Evolutionary conservation across 495 filamentous ascomycete species (phyloP).

Genomic region (Xylaria grammica): DNA sequence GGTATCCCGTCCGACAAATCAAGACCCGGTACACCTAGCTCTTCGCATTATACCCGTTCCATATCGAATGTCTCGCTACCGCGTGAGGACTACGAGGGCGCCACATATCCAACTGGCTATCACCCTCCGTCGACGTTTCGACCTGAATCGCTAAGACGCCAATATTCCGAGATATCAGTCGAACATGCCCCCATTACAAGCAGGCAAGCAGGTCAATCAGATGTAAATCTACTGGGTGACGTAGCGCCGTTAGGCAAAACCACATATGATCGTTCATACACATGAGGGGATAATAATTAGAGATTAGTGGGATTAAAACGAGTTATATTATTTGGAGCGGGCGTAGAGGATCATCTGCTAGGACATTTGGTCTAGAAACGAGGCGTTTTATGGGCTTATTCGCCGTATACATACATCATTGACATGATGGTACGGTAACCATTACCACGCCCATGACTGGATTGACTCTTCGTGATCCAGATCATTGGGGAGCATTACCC

Average conservation of each 20-base stretch:
- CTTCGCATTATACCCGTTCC: constrained; percentile 18
- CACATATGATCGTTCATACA: background rate
- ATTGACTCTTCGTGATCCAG: background rate
- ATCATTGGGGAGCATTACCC: background rate
- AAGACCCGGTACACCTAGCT: constrained; percentile 60
- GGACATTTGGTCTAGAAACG: background rate
- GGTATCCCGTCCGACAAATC: constrained; percentile 60
- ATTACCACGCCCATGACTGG: background rate
- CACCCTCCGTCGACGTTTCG: constrained; percentile 15
- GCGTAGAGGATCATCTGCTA: constrained; percentile 2
- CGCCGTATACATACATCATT: background rate
- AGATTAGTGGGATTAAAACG: background rate
- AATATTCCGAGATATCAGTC: constrained; percentile 1
- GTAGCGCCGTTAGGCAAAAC: constrained; percentile 13
- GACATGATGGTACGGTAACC: background rate
- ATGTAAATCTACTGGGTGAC: constrained; percentile 6
- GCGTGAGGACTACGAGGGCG: constrained; percentile 7
- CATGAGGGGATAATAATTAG: background rate
- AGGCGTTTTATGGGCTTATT: background rate
- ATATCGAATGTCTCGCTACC: background rate
- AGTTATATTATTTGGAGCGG: constrained; percentile 1
- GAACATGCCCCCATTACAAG: background rate
- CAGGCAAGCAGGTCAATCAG: constrained; percentile 8
- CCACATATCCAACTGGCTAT: constrained; percentile 23
- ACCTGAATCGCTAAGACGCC: background rate